Base-by-base conservation (phyloP, 345 rosid genomes). In the Moringa oleifera region DNA sequence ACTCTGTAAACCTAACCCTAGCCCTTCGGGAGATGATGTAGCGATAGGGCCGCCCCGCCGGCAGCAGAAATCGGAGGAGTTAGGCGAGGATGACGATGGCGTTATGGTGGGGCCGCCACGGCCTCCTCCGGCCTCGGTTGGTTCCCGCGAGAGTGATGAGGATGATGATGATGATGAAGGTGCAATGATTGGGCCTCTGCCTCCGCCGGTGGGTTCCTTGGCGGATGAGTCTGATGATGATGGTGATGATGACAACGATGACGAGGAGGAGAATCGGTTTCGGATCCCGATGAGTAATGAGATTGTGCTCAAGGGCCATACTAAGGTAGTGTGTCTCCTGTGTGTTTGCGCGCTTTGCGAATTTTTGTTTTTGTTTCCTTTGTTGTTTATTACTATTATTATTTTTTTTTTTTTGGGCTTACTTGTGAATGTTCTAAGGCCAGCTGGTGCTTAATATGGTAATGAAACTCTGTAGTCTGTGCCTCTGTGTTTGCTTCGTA, bases 251-350 rank as follows among this genome's bases (percentile, higher is more conserved):
- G 81, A 68, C 18, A n/a, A n/a, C n/a, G n/a, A n/a, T n/a, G n/a
- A n/a, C n/a, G 77, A 61, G 19, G 96, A 67, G 66, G 85, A 71
- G 80, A 82, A 75, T 68, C 81, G 73, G 61, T 80, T 75, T 75
- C 72, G 82, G 66, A 75, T 94, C 49, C 99, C 99, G 1, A 23
- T 75, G 66, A 86, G 84, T 69, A 94, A 88, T 54, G 97, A 94
- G 81, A 90, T 94, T 76, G 83, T 85, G 68, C 97, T 94, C 45
- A 88, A 84, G 74, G 99, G 96, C 2, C 97, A 88, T 31, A 62
- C 83, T 9, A 90, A 90, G 96, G 99, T 94, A 71, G 53, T 50
- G 0, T 22, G 22, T 64, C 7, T 18, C 33, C 16, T 41, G 4
- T 51, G 19, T 67, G 23, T 62, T 22, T 45, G 15, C 23, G 19